phyloP scores from a whole-genome alignment of 139 green algal genomes.

The Marvania coccoides region DNA sequence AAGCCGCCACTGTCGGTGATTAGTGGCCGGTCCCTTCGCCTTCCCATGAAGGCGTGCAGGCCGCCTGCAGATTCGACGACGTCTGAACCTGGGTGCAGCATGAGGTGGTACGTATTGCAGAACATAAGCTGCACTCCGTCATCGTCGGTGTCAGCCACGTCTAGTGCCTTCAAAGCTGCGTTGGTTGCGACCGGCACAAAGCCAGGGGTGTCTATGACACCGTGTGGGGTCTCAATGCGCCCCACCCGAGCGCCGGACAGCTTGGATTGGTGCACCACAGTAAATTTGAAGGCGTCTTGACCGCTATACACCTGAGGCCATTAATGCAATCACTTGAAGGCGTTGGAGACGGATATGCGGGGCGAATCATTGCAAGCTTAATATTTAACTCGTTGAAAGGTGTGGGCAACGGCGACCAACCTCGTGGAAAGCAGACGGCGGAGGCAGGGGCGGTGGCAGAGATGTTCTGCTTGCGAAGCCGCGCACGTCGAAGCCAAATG shows the following conservation, averaged over 20 bases:
- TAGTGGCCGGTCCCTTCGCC: conserved; percentile 18
- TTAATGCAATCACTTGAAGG: no score
- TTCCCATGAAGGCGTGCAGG: conserved; percentile 40
- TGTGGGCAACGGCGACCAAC: no score
- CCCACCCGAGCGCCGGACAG: conserved; percentile 19
- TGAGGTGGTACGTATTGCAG: conserved; percentile 47
- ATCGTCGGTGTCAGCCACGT: conserved; percentile 15
- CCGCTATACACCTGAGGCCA: no score
- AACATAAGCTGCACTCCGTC: conserved; percentile 19
- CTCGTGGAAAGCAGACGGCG: no score
- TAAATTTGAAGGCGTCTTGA: conserved; percentile 4
- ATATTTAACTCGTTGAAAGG: no score
- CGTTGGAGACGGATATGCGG: no score
- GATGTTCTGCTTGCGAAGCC: no score
- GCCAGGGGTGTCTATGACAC: conserved; percentile 30
- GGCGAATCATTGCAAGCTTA: no score
- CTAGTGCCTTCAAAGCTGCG: conserved; percentile 38
- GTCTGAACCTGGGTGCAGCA: conserved; percentile 41
- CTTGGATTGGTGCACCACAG: conserved; percentile 7
- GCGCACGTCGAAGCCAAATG: no score
- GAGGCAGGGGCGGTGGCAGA: no score
- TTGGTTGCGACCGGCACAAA: conserved; percentile 49
- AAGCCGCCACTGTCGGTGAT: conserved; percentile 55
- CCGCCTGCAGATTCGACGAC: conserved; percentile 30
- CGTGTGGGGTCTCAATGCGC: conserved; percentile 25